Conservation (phyloP, 306 rosid species). For the Oxytropis ochrocephala region DNA sequence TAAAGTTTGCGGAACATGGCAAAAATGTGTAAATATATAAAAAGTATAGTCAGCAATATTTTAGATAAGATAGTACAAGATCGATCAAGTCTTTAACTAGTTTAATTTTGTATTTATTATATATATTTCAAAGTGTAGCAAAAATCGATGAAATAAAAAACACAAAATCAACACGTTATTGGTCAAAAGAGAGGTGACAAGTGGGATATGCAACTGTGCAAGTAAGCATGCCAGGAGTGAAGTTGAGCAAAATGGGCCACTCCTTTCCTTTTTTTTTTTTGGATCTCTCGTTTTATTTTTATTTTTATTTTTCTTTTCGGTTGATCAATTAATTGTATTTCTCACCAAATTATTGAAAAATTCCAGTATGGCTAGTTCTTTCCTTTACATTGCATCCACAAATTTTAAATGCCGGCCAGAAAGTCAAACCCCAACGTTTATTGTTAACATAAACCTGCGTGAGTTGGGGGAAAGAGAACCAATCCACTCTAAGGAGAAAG, state of each 20-base stretch:
- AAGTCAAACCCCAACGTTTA: constrained; percentile 16
- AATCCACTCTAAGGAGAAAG: constrained; percentile 1
- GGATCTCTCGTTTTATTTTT: neutral
- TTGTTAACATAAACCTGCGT: neutral
- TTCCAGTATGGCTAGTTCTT: neutral
- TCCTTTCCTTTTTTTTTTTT: neutral
- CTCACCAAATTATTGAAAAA: neutral
- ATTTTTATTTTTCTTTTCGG: neutral
- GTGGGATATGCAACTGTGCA: neutral
- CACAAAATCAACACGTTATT: neutral
- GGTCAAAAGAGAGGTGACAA: constrained; percentile 21
- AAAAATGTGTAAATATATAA: neutral
- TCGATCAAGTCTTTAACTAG: neutral
- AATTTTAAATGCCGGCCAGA: neutral
- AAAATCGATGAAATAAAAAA: neutral
- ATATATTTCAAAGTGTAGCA: neutral
- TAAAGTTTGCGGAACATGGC: neutral
- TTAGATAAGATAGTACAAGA: neutral
- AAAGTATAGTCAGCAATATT: neutral
- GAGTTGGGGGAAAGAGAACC: neutral
- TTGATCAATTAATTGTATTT: neutral
- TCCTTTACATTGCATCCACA: neutral
- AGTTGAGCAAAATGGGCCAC: neutral
- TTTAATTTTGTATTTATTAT: neutral
- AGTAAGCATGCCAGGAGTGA: constrained; percentile 5